These are phyloP conservation scores for Lupinus albus DNA, from an alignment of 306 rosid genomes.

Conservation along the genomic window DNA sequence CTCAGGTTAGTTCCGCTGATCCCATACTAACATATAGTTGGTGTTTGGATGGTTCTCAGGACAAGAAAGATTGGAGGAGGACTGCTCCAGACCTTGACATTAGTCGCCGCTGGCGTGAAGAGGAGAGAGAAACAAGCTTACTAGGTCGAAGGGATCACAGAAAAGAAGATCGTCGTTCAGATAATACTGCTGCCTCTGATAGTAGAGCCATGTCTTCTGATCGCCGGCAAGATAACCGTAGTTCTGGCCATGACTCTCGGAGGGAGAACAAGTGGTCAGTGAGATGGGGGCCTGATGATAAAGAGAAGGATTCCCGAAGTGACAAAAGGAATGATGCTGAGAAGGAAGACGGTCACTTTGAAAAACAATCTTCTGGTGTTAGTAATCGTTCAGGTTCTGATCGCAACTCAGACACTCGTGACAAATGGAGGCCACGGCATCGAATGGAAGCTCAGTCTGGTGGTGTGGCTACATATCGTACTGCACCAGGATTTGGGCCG, in stretches of 20 bases:
- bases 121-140: constrained; percentile 77
- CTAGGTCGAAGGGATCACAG: constrained; percentile 71
- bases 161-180: constrained; percentile 69
- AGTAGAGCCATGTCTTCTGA: constrained; percentile 55
- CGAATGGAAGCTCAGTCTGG: constrained; percentile 65
- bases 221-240: constrained; percentile 60
- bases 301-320: constrained; percentile 65
- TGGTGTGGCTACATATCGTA: constrained; percentile 63
- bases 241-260: constrained; percentile 58
- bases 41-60: constrained; percentile 68
- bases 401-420: constrained; percentile 68
- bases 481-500: constrained; percentile 80
- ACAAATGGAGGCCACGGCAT: constrained; percentile 86
- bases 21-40: constrained; percentile 59
- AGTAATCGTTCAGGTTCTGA: constrained; percentile 56
- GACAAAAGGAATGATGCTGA: constrained; percentile 63
- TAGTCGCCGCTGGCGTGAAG: constrained; percentile 78
- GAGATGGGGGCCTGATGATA: constrained; percentile 87
- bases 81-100: constrained; percentile 57
- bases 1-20: constrained; percentile 58
- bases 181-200: constrained; percentile 54
- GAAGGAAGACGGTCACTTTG: constrained; percentile 56
- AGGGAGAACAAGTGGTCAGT: constrained; percentile 82
- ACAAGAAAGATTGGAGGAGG: constrained; percentile 72
- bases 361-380: constrained; percentile 56